These are phyloP conservation scores for Letharia lupina DNA, from an alignment of 495 filamentous ascomycete genomes.

Conservation along the genomic window DNA sequence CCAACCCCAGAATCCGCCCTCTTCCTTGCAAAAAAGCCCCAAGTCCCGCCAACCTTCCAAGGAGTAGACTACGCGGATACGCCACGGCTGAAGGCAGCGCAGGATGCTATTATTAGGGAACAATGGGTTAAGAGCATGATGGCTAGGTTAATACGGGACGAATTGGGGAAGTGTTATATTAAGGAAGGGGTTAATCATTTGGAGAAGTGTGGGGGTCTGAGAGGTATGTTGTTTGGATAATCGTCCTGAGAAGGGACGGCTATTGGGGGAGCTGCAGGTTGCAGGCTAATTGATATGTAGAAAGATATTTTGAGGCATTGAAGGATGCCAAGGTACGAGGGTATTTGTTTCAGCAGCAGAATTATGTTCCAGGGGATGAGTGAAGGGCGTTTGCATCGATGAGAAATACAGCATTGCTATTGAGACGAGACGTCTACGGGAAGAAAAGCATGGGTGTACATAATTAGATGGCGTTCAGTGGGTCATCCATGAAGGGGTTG, in stretches of 20 bases:
- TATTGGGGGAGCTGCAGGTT: slow-evolving; percentile 6
- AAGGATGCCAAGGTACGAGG: slow-evolving; percentile 77
- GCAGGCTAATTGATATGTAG: slow-evolving; percentile 37
- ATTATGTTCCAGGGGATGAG: slow-evolving; percentile 55
- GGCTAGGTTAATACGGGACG: slow-evolving; percentile 85
- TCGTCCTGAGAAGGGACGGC: background rate
- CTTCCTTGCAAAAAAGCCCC: slow-evolving; percentile 93
- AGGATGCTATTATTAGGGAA: slow-evolving; percentile 88
- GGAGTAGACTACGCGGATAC: slow-evolving; percentile 97
- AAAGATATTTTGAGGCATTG: slow-evolving; percentile 87
- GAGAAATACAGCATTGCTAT: background rate
- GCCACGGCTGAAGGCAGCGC: slow-evolving; percentile 78
- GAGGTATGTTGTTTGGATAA: slow-evolving; percentile 55
- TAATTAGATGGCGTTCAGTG: slow-evolving; percentile 2
- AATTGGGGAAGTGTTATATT: slow-evolving; percentile 91
- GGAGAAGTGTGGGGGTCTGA: slow-evolving; percentile 86
- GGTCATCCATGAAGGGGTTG: background rate
- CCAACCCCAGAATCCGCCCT: slow-evolving; percentile 87
- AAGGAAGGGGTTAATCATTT: slow-evolving; percentile 93
- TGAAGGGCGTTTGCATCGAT: slow-evolving; percentile 5
- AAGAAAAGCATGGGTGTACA: background rate
- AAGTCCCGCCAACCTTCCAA: slow-evolving; percentile 87
- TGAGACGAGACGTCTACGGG: background rate
- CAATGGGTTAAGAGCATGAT: slow-evolving; percentile 99
- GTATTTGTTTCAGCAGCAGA: slow-evolving; percentile 87